Conservation (phyloP, 164 flowering plant species). For the Nymphaea thermarum region DNA sequence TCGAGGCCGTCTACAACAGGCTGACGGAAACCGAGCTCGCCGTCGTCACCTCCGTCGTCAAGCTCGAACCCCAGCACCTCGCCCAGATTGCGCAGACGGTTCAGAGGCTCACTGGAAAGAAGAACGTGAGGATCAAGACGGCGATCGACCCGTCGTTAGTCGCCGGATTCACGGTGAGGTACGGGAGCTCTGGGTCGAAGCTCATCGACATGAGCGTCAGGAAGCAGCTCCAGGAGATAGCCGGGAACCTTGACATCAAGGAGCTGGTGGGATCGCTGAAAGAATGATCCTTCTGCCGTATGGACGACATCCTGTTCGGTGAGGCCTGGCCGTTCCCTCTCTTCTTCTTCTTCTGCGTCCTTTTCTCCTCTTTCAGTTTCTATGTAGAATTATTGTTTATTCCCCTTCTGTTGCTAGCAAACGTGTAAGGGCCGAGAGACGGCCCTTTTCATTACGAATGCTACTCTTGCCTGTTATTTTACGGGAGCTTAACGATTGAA, state of each 20-base stretch:
- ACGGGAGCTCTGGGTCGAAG: slow-evolving; percentile 65
- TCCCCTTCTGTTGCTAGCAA: neutral
- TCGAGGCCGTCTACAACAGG: slow-evolving; percentile 52
- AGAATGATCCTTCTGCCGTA: neutral
- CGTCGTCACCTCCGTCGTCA: slow-evolving; percentile 71
- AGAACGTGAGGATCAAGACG: slow-evolving; percentile 87
- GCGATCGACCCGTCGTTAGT: slow-evolving; percentile 62
- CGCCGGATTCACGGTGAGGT: slow-evolving; percentile 86
- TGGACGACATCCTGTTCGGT: neutral
- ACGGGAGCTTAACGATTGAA: neutral
- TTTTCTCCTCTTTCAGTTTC: neutral
- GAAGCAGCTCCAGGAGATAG: slow-evolving; percentile 82
- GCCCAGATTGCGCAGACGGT: slow-evolving; percentile 87
- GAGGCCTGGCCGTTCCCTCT: neutral
- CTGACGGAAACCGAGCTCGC: slow-evolving; percentile 75
- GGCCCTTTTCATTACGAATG: neutral
- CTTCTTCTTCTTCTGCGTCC: neutral
- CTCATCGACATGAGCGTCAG: slow-evolving; percentile 90
- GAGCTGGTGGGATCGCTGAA: slow-evolving; percentile 33
- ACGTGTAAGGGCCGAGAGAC: neutral
- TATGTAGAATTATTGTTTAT: neutral
- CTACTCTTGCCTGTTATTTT: neutral
- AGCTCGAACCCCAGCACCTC: slow-evolving; percentile 64
- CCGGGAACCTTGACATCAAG: slow-evolving; percentile 56
- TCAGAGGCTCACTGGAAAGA: slow-evolving; percentile 67